These are phyloP conservation scores for Crepidotus variabilis DNA, from an alignment of 768 basidiomycete species.

Conservation along the genomic window DNA sequence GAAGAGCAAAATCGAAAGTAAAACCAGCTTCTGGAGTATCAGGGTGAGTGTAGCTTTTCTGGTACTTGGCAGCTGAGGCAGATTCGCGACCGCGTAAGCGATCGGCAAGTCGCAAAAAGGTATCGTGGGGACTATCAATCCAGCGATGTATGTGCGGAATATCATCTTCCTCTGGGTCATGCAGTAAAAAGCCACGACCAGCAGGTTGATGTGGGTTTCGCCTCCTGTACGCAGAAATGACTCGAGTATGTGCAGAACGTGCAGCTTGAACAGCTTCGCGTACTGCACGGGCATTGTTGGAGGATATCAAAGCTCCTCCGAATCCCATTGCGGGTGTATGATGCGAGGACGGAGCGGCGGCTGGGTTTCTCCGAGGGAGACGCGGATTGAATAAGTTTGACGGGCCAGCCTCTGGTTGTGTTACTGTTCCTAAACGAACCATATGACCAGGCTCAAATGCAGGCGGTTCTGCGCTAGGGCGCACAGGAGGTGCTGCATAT, in stretches of 20 bases:
- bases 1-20: slow-evolving; percentile 61
- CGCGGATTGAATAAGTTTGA: slow-evolving; percentile 13
- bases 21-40: slow-evolving; percentile 54
- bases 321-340: slow-evolving; percentile 60
- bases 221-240: too few species aligned
- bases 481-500: slow-evolving; percentile 35
- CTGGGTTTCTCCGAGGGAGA: slow-evolving; percentile 9
- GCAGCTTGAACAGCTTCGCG: slow-evolving; percentile 9
- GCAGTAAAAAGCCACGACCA: neutral
- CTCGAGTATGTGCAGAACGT: slow-evolving; percentile 1
- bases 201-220: slow-evolving; percentile 1
- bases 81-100: neutral
- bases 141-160: neutral
- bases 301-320: slow-evolving; percentile 58
- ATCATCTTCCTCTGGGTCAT: slow-evolving; percentile 1
- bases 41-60: slow-evolving; percentile 63
- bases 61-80: slow-evolving; percentile 41
- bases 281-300: slow-evolving; percentile 23
- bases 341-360: slow-evolving; percentile 43
- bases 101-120: slow-evolving; percentile 1
- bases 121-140: slow-evolving; percentile 3
- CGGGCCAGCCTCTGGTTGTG: slow-evolving; percentile 19
- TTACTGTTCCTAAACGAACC: neutral
- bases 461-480: slow-evolving; percentile 48
- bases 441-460: slow-evolving; percentile 38